Conservation (phyloP, 345 rosid species). For the Draba incana region DNA sequence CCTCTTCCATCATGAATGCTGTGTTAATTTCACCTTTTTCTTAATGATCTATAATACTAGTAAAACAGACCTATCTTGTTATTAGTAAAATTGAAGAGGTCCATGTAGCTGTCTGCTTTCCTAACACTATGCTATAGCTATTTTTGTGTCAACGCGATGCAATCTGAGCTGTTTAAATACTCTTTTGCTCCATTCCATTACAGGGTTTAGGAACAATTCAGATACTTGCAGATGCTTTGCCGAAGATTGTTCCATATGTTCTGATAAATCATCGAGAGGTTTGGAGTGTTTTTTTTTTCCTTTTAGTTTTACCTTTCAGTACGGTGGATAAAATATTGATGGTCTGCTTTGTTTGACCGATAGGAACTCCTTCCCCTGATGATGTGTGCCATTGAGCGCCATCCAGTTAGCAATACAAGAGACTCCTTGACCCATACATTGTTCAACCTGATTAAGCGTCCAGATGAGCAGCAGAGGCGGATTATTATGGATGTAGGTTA, state of each 20-base stretch:
- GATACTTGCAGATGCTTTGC: constrained; percentile 96
- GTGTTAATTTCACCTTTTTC: constrained; percentile 10
- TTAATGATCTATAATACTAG: constrained; percentile 19
- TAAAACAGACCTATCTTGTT: background rate
- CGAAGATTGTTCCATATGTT: constrained; percentile 97
- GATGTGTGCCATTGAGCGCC: constrained; percentile 99
- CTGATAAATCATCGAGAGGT: constrained; percentile 99
- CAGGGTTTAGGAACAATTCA: constrained; percentile 94
- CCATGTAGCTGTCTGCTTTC: constrained; percentile 16
- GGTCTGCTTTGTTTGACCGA: constrained; percentile 13
- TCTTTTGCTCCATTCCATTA: constrained; percentile 35
- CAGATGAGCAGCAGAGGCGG: constrained; percentile 94
- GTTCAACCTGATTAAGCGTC: constrained; percentile 94
- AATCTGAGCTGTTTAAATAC: constrained; percentile 25
- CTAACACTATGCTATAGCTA: constrained; percentile 14
- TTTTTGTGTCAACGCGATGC: constrained; percentile 3
- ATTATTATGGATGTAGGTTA: constrained; percentile 92
- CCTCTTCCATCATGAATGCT: constrained; percentile 17
- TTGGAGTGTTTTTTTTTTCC: constrained; percentile 29
- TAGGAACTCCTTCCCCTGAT: constrained; percentile 98
- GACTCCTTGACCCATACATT: constrained; percentile 94
- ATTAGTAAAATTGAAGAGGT: constrained; percentile 5
- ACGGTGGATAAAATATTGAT: constrained; percentile 18
- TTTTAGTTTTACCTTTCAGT: constrained; percentile 2
- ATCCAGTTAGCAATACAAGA: constrained; percentile 75